Percentiles rank a stretch among this genome's conserved stretches.
phyloP scores from a whole-genome alignment of 2,329 filamentous ascomycete species.

The Dactylellina leptospora region DNA sequence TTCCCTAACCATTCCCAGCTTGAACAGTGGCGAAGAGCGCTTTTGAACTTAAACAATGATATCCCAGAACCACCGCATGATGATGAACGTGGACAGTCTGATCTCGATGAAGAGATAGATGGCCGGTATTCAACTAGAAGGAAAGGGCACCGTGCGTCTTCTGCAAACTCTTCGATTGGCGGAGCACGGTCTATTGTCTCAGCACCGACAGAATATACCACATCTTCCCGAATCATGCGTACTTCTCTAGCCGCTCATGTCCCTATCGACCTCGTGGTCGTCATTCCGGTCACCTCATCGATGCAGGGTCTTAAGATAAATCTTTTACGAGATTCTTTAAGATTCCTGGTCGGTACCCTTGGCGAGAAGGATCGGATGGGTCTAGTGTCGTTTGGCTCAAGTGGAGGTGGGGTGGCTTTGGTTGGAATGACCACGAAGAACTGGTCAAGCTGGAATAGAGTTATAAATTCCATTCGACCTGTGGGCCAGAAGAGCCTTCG shows the following conservation, averaged over 20 bases:
- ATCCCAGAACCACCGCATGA: conserved; percentile 80
- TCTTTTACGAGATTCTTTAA: conserved; percentile 86
- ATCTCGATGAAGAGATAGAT: conserved; percentile 44
- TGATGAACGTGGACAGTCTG: conserved; percentile 67
- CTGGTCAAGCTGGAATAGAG: conserved; percentile 89
- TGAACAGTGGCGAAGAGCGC: conserved; percentile 87
- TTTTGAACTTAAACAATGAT: conserved; percentile 81
- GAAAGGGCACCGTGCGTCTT: conserved; percentile 77
- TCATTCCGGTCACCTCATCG: conserved; percentile 95
- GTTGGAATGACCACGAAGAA: conserved; percentile 98
- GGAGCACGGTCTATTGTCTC: conserved; percentile 83
- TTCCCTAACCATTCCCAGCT: conserved; percentile 85
- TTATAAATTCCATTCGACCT: conserved; percentile 85
- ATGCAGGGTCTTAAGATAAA: conserved; percentile 99
- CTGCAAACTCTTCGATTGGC: conserved; percentile 82
- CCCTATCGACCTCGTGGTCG: conserved; percentile 92
- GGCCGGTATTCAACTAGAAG: conserved; percentile 65
- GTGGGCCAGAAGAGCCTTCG: conserved; percentile 96
- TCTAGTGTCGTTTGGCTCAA: conserved; percentile 94
- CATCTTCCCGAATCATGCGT: conserved; percentile 65
- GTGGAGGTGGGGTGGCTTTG: conserved; percentile 87
- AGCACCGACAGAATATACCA: conserved; percentile 90
- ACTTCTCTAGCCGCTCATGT: conserved; percentile 71
- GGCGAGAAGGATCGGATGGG: conserved; percentile 97
- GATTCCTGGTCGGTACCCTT: conserved; percentile 87